Evolutionary conservation across 139 green algal genomes (phyloP), one percentile per base, ranked within the genome.

Genomic region (Deuterostichococcus epilithicus): DNA sequence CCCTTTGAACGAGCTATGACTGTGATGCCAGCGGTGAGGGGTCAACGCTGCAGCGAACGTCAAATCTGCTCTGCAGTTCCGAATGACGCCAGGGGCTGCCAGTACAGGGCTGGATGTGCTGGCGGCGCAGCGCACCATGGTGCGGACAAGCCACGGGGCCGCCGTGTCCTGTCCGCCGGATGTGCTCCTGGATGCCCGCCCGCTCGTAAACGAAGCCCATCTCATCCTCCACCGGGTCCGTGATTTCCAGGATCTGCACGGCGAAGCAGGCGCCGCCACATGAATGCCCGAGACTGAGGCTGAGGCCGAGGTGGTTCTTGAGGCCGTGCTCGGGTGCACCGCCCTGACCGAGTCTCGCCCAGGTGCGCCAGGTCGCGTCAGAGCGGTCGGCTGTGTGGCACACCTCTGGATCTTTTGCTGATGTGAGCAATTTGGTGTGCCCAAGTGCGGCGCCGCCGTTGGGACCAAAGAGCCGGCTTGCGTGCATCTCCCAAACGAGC

Each of bases 161-260:
- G 18, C 18, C 3, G 10, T 22, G 28, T 13, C 63, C 30, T 2
- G 36, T 69, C 15, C n/a, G 3, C 28, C 63, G 63, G 63, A 69
- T 69, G 63, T 69, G 30, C 3, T 69, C 63, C 28, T 23, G 4
- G 30, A 69, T 69, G 30, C 2, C 23, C 28, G 5, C 15, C 32
- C 25, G 36, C 63, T 69, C 63, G n/a, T 69, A 69, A 26, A 69
- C 63, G 37, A 69, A 69, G 30, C 63, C 63, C 63, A 32, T 35
- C 28, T 69, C 28, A 37, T 69, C 63, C 32, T 38, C 28, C 30
- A 69, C 63, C 15, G 63, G 63, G 28, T 69, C 63, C 63, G 23
- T 37, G n/a, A 69, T 35, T 3, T 69, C 63, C 63, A 69, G 5
- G 25, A 69, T 13, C 63, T 69, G 30, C 63, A 63, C 10, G 10